Evolutionary conservation across 2,329 filamentous ascomycete species (phyloP).

Genomic region (Penicillium sp.): DNA sequence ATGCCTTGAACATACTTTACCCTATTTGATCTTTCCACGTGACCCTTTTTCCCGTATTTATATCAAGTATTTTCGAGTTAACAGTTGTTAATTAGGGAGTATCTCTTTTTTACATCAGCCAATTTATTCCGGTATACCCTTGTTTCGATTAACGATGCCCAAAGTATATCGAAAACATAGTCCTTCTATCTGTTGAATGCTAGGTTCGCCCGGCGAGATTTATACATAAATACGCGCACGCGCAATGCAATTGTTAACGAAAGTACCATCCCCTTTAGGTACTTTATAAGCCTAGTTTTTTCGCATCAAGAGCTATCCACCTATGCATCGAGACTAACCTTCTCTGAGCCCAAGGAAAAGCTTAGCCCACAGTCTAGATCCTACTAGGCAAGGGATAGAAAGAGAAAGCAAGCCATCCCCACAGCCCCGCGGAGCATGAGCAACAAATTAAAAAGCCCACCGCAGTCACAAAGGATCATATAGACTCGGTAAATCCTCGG

Average conservation of each 20-base stretch:
- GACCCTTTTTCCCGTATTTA: too few species aligned
- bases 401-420: slow-evolving; percentile 17
- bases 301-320: not conserved
- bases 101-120: not conserved
- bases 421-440: slow-evolving; percentile 45
- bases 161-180: not conserved
- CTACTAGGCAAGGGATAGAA: slow-evolving; percentile 15
- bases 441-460: slow-evolving; percentile 68
- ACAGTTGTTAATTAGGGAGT: not conserved
- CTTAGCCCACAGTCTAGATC: slow-evolving; percentile 10
- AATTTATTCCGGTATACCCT: not conserved
- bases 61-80: not conserved
- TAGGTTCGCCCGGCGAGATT: not conserved
- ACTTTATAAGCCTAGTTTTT: not conserved
- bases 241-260: not conserved
- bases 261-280: too few species aligned
- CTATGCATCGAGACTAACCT: not conserved
- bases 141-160: not conserved
- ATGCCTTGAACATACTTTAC: too few species aligned
- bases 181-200: not conserved
- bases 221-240: too few species aligned
- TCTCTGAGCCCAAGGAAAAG: not conserved
- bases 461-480: slow-evolving; percentile 65
- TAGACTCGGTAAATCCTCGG: slow-evolving; percentile 39
- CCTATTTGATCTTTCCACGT: too few species aligned